Conservation (phyloP, 805 yeast genomes). For the Naumovozyma castellii region DNA sequence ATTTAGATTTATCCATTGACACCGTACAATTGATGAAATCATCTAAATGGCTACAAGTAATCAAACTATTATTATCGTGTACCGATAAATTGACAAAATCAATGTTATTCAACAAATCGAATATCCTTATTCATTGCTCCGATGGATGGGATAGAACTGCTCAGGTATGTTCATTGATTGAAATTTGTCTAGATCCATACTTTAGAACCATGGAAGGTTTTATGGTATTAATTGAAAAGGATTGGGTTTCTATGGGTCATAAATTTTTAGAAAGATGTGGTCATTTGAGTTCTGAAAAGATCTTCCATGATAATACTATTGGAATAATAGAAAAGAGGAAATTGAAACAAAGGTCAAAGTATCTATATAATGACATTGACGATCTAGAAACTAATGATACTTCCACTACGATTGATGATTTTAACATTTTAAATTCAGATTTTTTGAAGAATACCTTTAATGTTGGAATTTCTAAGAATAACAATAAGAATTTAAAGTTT, state of each 20-base stretch:
- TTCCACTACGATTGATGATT: neutral
- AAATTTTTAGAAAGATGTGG: conserved; percentile 78
- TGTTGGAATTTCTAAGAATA: no score
- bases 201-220: conserved; percentile 85
- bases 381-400: conserved; percentile 2
- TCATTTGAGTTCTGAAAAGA: conserved; percentile 50
- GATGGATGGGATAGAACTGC: conserved; percentile 99
- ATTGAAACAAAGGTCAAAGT: neutral
- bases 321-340: neutral
- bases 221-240: conserved; percentile 77
- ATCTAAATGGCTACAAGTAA: conserved; percentile 72
- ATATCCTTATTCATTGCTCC: conserved; percentile 83
- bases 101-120: conserved; percentile 73
- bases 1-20: conserved; percentile 44
- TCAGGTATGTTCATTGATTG: conserved; percentile 74
- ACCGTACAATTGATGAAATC: conserved; percentile 39
- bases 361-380: neutral
- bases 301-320: conserved; percentile 35
- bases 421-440: conserved; percentile 1
- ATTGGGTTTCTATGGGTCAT: conserved; percentile 93
- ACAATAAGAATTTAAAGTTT: conserved; percentile 40
- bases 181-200: conserved; percentile 82
- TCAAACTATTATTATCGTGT: conserved; percentile 59
- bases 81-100: conserved; percentile 73
- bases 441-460: conserved; percentile 3